Evolutionary conservation across 2,329 filamentous ascomycete genomes (phyloP), one percentile per base, ranked within the genome.

Genomic region (Boeremia exigua): DNA sequence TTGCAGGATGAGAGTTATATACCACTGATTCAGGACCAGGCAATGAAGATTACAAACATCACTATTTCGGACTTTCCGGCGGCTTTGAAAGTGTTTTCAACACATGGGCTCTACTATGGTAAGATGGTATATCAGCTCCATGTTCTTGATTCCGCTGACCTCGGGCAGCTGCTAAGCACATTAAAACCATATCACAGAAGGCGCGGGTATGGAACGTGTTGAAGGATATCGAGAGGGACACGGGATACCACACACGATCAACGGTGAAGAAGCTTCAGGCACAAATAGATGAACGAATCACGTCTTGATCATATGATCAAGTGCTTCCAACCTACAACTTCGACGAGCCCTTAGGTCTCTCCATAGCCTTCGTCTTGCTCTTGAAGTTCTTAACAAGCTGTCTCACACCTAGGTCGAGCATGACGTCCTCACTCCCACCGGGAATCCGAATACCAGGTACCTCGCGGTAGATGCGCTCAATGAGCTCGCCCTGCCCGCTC

Each of bases 341-440:
- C 12, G 80, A 78, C 7, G 73, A 75, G 0, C 76, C 77, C 38
- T 69, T 65, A 11, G 71, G 67, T 58, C 73, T 71, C 60, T 83
- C 81, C 55, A 86, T 61, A 28, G 79, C 78, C 65, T 81, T 83
- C 2, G 80, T 84, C 75, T 86, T 84, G 11, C 75, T 78, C 66
- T 84, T 79, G 70, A 86, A 91, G 43, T 89, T 84, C 79, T 91
- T 90, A 33, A 89, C 86, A 54, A 91, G 73, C 71, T 91, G 88
- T 12, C 88, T 77, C 2, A 91, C 82, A 1, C 86, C 85, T 36
- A 91, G 75, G 74, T 91, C 88, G 10, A 90, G 77, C 77, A 91
- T 80, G 2, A 92, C 88, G 70, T 92, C 89, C 70, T 92, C 89
- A 6, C 84, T 87, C 1, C 89, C 88, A 46, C 88, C 88, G 0